A percentile compares a stretch with the other conserved stretches of the same genome.
These are phyloP conservation scores for Yarrowia keelungensis DNA, from an alignment of 805 yeast species.

Conservation along the genomic window DNA sequence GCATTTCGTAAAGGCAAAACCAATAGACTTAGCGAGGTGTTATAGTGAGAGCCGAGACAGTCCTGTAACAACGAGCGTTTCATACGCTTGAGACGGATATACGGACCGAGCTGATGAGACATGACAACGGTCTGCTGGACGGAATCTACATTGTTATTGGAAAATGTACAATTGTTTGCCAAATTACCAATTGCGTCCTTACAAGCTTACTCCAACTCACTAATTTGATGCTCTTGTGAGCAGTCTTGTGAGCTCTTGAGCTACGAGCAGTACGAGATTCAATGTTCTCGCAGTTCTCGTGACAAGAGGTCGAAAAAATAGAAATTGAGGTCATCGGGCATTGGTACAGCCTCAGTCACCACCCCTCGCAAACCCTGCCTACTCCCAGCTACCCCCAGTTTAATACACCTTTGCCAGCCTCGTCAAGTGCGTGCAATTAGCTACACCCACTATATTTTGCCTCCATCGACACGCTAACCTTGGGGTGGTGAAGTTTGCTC, in stretches of 20 bases:
- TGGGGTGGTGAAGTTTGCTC: slow-evolving; percentile 1
- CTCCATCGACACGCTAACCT: slow-evolving; percentile 3
- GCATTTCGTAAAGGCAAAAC: slow-evolving; percentile 28
- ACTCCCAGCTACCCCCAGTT: background rate
- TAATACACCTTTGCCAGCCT: background rate
- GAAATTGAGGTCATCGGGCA: background rate
- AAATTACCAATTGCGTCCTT: no score
- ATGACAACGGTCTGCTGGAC: background rate
- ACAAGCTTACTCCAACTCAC: no score
- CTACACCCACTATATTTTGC: background rate
- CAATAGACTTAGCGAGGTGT: slow-evolving; percentile 19
- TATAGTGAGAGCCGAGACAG: slow-evolving; percentile 3
- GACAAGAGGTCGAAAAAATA: background rate
- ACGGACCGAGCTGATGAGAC: no score
- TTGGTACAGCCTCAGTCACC: background rate
- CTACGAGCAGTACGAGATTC: no score
- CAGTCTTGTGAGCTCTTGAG: slow-evolving; percentile 8
- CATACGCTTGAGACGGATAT: background rate
- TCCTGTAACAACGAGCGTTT: slow-evolving; percentile 11
- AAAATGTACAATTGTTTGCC: no score
- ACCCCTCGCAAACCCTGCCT: slow-evolving; percentile 1
- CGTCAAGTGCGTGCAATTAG: background rate
- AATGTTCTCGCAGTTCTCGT: background rate
- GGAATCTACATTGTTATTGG: no score
- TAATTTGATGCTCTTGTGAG: slow-evolving; percentile 5